These are phyloP conservation scores for Hypoxylon sp. DNA, from an alignment of 2,329 filamentous ascomycete species.

Conservation along the genomic window DNA sequence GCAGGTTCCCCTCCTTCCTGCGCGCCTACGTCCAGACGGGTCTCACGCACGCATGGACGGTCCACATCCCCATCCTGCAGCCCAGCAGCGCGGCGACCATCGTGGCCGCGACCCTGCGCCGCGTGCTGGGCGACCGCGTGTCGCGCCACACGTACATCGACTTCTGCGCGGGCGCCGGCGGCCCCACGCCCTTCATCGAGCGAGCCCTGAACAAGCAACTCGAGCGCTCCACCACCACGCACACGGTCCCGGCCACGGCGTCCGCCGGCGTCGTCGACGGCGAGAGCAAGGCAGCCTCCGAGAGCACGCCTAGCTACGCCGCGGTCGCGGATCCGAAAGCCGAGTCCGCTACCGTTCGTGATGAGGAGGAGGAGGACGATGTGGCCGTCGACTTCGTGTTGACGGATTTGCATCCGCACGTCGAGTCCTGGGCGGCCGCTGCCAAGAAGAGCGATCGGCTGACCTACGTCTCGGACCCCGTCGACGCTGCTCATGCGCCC, in stretches of 20 bases:
- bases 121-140: constrained; percentile 63
- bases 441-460: constrained; percentile 69
- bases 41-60: constrained; percentile 75
- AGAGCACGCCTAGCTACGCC: constrained; percentile 51
- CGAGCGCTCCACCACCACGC: constrained; percentile 38
- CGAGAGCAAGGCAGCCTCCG: constrained; percentile 13
- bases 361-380: constrained; percentile 27
- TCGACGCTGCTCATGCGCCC: constrained; percentile 77
- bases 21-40: constrained; percentile 75
- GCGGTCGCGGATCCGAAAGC: constrained; percentile 27
- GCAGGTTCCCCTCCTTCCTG: constrained; percentile 76
- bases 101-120: constrained; percentile 70
- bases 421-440: constrained; percentile 71
- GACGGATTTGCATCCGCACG: constrained; percentile 76
- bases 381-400: constrained; percentile 70
- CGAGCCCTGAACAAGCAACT: constrained; percentile 67
- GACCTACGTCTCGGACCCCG: constrained; percentile 70
- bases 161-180: constrained; percentile 82
- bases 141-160: constrained; percentile 76
- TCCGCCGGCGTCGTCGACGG: constrained; percentile 26
- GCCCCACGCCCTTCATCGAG: constrained; percentile 77
- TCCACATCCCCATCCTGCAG: constrained; percentile 71
- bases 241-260: constrained; percentile 7
- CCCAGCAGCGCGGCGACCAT: constrained; percentile 70
- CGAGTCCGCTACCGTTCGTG: constrained; percentile 7